A percentile compares a stretch with the other conserved stretches of the same genome.
phyloP scores from a whole-genome alignment of 2,329 filamentous ascomycete species.

The Cadophora sp. region DNA sequence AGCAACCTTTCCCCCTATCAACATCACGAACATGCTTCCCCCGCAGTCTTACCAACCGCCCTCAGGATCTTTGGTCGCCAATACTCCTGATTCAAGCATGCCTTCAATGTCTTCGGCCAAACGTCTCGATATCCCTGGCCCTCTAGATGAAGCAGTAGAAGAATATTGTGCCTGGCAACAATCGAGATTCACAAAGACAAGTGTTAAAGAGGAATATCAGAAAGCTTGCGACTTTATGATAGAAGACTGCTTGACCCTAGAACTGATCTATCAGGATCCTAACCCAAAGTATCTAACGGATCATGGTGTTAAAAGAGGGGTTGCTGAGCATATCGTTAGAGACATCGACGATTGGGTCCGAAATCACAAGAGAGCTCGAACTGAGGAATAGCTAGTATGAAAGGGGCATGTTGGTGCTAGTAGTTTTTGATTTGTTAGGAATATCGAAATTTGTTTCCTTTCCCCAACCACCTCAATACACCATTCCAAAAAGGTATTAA shows the following conservation, averaged over 20 bases:
- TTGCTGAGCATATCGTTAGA: constrained; percentile 44
- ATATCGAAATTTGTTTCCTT: too few species aligned
- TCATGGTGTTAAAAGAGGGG: constrained; percentile 43
- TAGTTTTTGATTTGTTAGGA: too few species aligned
- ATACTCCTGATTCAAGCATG: too few species aligned
- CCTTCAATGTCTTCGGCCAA: too few species aligned
- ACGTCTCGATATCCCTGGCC: constrained; percentile 36
- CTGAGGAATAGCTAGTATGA: not conserved
- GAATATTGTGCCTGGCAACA: constrained; percentile 42
- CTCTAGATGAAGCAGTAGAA: constrained; percentile 35
- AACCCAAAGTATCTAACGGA: constrained; percentile 44
- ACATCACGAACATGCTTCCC: constrained; percentile 17
- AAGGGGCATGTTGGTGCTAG: too few species aligned
- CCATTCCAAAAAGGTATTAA: too few species aligned
- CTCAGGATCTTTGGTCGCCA: too few species aligned
- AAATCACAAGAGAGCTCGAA: not conserved
- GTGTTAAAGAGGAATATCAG: constrained; percentile 38
- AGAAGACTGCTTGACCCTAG: constrained; percentile 38
- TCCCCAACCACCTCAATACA: too few species aligned
- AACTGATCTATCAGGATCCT: constrained; percentile 44
- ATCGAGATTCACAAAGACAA: constrained; percentile 37
- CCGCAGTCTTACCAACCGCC: not conserved
- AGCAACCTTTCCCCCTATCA: constrained; percentile 12
- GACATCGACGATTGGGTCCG: constrained; percentile 42
- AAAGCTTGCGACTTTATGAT: constrained; percentile 40